Evolutionary conservation across 345 rosid species (phyloP).

Genomic region (Microthlaspi erraticum): DNA sequence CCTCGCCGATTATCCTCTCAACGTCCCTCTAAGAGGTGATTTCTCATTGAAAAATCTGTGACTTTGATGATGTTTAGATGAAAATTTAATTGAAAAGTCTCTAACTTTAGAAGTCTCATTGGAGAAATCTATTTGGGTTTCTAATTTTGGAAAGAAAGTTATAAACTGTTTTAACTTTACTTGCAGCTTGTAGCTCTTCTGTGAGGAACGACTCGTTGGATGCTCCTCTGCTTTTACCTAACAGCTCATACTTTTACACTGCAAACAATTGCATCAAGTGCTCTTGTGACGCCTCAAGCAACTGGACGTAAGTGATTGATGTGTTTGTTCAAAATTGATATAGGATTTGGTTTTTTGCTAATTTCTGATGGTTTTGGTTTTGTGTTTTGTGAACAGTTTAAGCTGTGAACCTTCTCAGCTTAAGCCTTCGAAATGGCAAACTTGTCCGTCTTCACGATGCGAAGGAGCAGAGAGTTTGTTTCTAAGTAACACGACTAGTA

Average conservation of each 20-base stretch:
- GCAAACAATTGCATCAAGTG: slow-evolving; percentile 73
- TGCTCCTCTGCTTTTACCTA: slow-evolving; percentile 54
- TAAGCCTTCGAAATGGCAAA: slow-evolving; percentile 41
- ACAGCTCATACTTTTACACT: slow-evolving; percentile 58
- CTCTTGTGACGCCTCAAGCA: slow-evolving; percentile 58
- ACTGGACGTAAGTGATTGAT: slow-evolving; percentile 63
- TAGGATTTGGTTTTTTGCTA: slow-evolving; percentile 4
- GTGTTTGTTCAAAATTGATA: not conserved
- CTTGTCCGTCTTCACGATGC: slow-evolving; percentile 68
- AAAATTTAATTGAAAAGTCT: slow-evolving; percentile 6
- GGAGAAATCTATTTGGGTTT: not conserved
- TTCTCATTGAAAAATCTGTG: slow-evolving; percentile 13
- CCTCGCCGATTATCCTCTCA: slow-evolving; percentile 48
- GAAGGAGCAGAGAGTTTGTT: slow-evolving; percentile 43
- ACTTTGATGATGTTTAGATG: slow-evolving; percentile 5
- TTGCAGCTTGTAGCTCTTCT: slow-evolving; percentile 73
- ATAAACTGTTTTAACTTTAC: slow-evolving; percentile 8
- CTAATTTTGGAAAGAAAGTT: slow-evolving; percentile 7
- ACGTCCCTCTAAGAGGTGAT: slow-evolving; percentile 66
- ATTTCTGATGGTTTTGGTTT: slow-evolving; percentile 24
- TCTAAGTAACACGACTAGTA: slow-evolving; percentile 51
- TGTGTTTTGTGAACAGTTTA: slow-evolving; percentile 54
- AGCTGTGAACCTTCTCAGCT: slow-evolving; percentile 62
- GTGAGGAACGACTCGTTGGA: slow-evolving; percentile 56
- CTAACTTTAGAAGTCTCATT: slow-evolving; percentile 6